Conservation (phyloP, 495 filamentous ascomycete genomes). For the Penicillium ochrochloron region DNA sequence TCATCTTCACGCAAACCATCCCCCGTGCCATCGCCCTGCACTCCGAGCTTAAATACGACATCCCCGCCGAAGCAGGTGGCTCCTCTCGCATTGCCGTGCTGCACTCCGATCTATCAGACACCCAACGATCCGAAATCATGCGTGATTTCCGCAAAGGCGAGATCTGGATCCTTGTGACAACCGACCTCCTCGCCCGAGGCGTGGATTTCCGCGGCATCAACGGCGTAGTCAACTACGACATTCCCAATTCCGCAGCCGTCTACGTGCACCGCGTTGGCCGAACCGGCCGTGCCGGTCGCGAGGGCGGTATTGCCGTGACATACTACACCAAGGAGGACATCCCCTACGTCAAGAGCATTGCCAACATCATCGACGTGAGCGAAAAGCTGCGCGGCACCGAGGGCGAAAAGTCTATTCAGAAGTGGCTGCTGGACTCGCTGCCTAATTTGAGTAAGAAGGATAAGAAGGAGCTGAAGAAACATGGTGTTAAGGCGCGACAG, state of each 20-base stretch:
- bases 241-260: conserved; percentile 81
- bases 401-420: conserved; percentile 63
- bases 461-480: conserved; percentile 78
- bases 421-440: conserved; percentile 88
- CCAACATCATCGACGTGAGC: conserved; percentile 85
- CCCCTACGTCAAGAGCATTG: conserved; percentile 85
- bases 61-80: conserved; percentile 84
- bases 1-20: conserved; percentile 95
- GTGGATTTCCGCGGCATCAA: conserved; percentile 92
- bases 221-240: conserved; percentile 95
- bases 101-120: conserved; percentile 82
- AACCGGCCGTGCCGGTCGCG: conserved; percentile 84
- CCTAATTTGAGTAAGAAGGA: conserved; percentile 82
- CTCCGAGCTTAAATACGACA: conserved; percentile 91
- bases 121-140: conserved; percentile 77
- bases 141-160: conserved; percentile 87
- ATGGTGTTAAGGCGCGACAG: conserved; percentile 79
- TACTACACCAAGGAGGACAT: conserved; percentile 96
- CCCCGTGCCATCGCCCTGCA: conserved; percentile 85
- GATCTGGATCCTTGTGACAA: conserved; percentile 95
- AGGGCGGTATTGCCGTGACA: conserved; percentile 90
- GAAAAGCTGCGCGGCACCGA: conserved; percentile 62
- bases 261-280: conserved; percentile 95
- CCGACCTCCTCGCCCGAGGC: conserved; percentile 86
- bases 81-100: conserved; percentile 86